Conservation (phyloP, 2,329 filamentous ascomycete species). For the Aspergillus terreus region DNA sequence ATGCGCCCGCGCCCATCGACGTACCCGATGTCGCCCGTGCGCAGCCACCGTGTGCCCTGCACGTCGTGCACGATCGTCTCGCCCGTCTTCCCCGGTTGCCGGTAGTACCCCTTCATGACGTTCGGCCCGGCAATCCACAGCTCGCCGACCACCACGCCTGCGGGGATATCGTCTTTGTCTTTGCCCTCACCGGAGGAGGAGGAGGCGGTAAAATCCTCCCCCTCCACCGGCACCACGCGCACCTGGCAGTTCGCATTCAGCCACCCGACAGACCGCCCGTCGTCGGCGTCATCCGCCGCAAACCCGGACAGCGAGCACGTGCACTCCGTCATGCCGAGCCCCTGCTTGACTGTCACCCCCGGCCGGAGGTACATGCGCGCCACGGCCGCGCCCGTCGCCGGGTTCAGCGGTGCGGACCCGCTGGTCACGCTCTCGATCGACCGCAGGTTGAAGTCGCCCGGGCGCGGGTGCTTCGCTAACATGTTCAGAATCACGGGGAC, state of each 20-base stretch:
- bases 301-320: conserved; percentile 5
- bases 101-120: conserved; percentile 8
- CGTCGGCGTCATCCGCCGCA: conserved; percentile 5
- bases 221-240: background rate
- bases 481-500: conserved; percentile 3
- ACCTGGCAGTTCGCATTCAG: conserved; percentile 6
- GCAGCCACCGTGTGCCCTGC: conserved; percentile 3
- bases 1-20: conserved; percentile 5
- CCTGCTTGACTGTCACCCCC: conserved; percentile 1
- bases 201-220: conserved; percentile 3
- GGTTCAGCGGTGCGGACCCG: conserved; percentile 6
- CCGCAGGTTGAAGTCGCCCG: background rate
- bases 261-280: conserved; percentile 6
- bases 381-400: conserved; percentile 1
- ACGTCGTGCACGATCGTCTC: conserved; percentile 3
- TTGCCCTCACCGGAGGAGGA: background rate
- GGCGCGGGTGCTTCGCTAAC: conserved; percentile 1
- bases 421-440: conserved; percentile 1
- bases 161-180: background rate
- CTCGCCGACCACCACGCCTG: background rate
- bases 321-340: conserved; percentile 6
- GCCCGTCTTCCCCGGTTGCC: background rate
- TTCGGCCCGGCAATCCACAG: conserved; percentile 8
- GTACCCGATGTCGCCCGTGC: conserved; percentile 9
- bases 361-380: conserved; percentile 4